A percentile compares a stretch with the other conserved stretches of the same genome.
Evolutionary conservation across 2,329 filamentous ascomycete genomes (phyloP).

Genomic region (Cytospora schulzeri): DNA sequence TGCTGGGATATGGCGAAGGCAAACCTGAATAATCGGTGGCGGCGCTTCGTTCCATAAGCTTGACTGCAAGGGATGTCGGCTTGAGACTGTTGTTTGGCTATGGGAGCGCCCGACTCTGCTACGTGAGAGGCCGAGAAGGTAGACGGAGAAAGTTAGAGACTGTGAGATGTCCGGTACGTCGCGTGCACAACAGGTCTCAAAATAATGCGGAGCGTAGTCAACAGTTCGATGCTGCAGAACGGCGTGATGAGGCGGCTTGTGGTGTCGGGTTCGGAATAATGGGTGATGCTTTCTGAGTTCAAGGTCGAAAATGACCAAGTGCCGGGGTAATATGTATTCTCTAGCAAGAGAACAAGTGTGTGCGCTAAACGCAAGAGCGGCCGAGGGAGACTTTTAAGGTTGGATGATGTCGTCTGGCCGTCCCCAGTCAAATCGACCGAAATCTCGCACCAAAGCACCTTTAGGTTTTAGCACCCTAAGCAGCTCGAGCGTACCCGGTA

Average conservation of each 20-base stretch:
- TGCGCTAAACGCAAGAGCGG: conserved; percentile 18
- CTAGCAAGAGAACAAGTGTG: conserved; percentile 14
- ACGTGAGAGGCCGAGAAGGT: conserved; percentile 8
- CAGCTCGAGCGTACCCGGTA: conserved; percentile 25
- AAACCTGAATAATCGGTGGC: conserved; percentile 79
- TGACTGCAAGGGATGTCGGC: conserved; percentile 10
- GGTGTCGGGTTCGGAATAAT: background rate
- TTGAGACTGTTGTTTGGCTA: background rate
- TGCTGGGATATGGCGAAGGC: conserved; percentile 70
- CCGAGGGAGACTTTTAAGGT: conserved; percentile 23
- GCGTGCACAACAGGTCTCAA: conserved; percentile 3
- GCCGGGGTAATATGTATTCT: conserved; percentile 22
- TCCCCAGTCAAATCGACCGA: conserved; percentile 18
- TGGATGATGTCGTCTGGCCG: conserved; percentile 16
- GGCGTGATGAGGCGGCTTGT: conserved; percentile 2
- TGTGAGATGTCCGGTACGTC: background rate
- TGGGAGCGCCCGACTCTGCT: conserved; percentile 28
- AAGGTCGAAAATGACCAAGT: background rate
- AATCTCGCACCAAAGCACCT: conserved; percentile 20
- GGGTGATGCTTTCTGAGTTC: conserved; percentile 5
- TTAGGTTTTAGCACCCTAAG: conserved; percentile 6
- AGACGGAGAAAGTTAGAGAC: background rate
- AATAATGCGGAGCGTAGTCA: conserved; percentile 5
- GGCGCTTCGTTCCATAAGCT: conserved; percentile 61
- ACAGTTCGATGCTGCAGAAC: background rate